Conservation (phyloP, 2,329 filamentous ascomycete genomes). For the Penicillium sp. region DNA sequence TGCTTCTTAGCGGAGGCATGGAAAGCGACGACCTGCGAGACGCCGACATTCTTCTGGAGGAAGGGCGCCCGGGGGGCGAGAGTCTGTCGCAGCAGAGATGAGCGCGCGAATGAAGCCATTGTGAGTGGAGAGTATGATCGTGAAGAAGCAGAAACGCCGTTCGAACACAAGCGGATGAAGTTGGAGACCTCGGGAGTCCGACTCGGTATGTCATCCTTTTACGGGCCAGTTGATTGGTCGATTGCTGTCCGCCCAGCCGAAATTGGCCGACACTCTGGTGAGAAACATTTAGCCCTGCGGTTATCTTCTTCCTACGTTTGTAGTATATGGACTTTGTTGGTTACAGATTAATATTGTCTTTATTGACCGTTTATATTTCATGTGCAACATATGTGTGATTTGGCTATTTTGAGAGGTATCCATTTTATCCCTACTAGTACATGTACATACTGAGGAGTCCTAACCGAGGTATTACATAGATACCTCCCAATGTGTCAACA, state of each 20-base stretch:
- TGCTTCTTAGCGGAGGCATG: conserved; percentile 74
- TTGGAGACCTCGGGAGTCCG: conserved; percentile 39
- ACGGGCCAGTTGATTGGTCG: conserved; percentile 34
- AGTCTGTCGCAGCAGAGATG: conserved; percentile 36
- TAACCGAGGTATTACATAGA: conserved; percentile 16
- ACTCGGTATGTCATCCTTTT: conserved; percentile 41
- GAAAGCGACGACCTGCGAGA: conserved; percentile 70
- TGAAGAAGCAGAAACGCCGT: conserved; percentile 14
- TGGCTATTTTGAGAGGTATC: neutral
- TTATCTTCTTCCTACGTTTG: neutral
- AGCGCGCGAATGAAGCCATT: conserved; percentile 43
- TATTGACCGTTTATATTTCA: neutral
- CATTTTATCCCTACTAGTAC: neutral
- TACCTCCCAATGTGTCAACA: neutral
- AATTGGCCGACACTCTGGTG: conserved; percentile 31
- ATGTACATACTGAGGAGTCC: neutral
- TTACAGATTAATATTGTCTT: neutral
- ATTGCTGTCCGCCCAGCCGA: conserved; percentile 35
- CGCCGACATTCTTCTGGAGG: conserved; percentile 33
- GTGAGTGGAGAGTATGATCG: conserved; percentile 20
- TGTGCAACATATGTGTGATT: neutral
- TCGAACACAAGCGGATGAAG: conserved; percentile 27
- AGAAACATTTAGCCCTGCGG: conserved; percentile 19
- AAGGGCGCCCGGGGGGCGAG: conserved; percentile 34
- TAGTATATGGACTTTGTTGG: neutral